These are phyloP conservation scores for Suaeda aralocaspica DNA, from an alignment of 148 eudicot genomes.

Conservation along the genomic window DNA sequence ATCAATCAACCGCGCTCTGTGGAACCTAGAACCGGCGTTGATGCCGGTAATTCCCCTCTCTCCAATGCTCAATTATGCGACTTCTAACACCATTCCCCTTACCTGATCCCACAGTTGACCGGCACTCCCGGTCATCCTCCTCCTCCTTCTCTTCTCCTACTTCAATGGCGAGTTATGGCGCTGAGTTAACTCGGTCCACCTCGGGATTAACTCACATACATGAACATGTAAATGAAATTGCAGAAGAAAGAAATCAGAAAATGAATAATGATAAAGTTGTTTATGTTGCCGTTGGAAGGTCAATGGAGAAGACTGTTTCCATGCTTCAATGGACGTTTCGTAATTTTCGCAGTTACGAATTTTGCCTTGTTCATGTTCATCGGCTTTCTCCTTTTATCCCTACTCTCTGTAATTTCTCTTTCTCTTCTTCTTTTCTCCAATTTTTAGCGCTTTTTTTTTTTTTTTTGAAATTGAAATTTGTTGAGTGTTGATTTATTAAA, in stretches of 20 bases:
- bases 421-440: not conserved
- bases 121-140: conserved; percentile 30
- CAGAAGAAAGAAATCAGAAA: conserved; percentile 21
- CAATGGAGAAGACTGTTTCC: conserved; percentile 39
- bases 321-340: conserved; percentile 58
- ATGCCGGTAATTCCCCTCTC: not conserved
- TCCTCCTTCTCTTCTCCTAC: conserved; percentile 32
- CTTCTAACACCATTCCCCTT: conserved; percentile 28
- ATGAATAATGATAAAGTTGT: conserved; percentile 27
- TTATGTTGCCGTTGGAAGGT: conserved; percentile 69
- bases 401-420: conserved; percentile 51
- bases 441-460: not conserved
- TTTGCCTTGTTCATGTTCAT: conserved; percentile 75
- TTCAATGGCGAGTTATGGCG: conserved; percentile 27
- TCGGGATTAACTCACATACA: conserved; percentile 25
- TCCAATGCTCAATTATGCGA: conserved; percentile 25
- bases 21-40: conserved; percentile 11
- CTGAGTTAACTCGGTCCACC: conserved; percentile 22
- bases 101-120: conserved; percentile 25
- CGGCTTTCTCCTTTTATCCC: conserved; percentile 78
- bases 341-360: conserved; percentile 30
- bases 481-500: no score
- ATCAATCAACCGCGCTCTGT: not conserved
- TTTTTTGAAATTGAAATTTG: not conserved
- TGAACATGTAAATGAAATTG: conserved; percentile 27